Evolutionary conservation across 345 rosid species (phyloP), one percentile per base, ranked within the genome.

Genomic region (Hevea brasiliensis): DNA sequence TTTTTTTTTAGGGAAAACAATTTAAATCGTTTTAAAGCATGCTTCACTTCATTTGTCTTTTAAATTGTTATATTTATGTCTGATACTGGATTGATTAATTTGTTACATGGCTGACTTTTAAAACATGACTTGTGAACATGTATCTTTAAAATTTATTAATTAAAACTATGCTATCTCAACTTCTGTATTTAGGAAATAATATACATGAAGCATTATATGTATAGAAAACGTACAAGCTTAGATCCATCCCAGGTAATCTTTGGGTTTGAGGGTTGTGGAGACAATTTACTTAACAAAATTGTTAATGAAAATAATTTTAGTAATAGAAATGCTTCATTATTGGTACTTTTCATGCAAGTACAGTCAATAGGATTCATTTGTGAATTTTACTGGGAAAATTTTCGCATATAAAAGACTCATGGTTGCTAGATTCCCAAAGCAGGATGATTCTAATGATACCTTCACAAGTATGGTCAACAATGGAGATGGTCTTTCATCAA

Each of bases 361-460:
- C 20, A 65, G 29, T 65, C 29, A 27, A 13, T 14, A 7, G 13
- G 37, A 23, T 20, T 44, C 6, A 26, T n/a, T 65, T 65, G n/a
- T 7, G 23, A 15, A 65, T 24, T 9, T n/a, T 13, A 72, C 6
- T 32, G 59, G 8, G 32, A 3, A n/a, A 58, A 48, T 15, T 8
- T 71, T 47, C 37, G 41, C 24, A 32, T 65, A 37, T 45, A 15
- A 68, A 44, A 61, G 74, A 60, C 60, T 68, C 10, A 70, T 48
- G 67, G 27, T 56, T 74, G 44, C 45, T 69, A 4, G 42, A 44
- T 73, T 71, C 59, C 45, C 53, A 27, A 66, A 68, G 62, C 81
- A 82, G 85, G 83, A 67, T 50, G 78, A 76, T 68, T 72, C 68
- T 26, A 37, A 29, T 54, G 66, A 74, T 55, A 58, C 45, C 24